These are phyloP conservation scores for Phragmites australis DNA, from an alignment of 176 grass and related monocot species.

Conservation along the genomic window DNA sequence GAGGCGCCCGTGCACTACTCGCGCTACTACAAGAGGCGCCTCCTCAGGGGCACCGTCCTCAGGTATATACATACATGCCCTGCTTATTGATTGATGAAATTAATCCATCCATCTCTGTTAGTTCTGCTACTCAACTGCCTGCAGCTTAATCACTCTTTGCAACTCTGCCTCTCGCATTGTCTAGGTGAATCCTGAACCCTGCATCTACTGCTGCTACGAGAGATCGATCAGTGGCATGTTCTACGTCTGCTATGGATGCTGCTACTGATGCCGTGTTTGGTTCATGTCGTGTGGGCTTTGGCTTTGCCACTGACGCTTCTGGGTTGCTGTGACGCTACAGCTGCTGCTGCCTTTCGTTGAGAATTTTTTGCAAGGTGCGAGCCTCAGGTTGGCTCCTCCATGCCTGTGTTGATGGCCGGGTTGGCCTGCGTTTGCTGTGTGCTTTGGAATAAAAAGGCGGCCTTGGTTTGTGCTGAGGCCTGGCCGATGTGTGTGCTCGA, in stretches of 20 bases:
- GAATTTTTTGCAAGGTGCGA: too few relatives aligned
- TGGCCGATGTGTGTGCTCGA: not conserved
- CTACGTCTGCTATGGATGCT: not conserved
- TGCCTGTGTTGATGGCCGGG: not conserved
- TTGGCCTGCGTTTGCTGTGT: not conserved
- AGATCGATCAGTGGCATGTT: not conserved
- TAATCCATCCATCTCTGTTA: not conserved
- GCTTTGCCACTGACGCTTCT: not conserved
- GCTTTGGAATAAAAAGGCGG: conserved; percentile 2
- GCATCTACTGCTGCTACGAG: not conserved
- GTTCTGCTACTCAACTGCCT: not conserved
- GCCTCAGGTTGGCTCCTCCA: not conserved
- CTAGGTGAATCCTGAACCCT: conserved; percentile 4
- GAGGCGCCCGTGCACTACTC: conserved; percentile 4
- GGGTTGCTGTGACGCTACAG: not conserved
- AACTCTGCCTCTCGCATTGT: not conserved
- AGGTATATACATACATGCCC: not conserved
- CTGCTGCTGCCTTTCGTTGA: not conserved
- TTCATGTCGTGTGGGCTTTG: not conserved
- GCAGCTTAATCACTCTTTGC: not conserved
- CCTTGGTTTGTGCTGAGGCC: not conserved
- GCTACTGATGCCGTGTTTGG: not conserved
- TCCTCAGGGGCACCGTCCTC: conserved; percentile 19
- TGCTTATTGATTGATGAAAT: not conserved
- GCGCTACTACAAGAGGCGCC: not conserved